These are phyloP conservation scores for Diplodia scrobiculata DNA, from an alignment of 2,329 filamentous ascomycete genomes.

Conservation along the genomic window DNA sequence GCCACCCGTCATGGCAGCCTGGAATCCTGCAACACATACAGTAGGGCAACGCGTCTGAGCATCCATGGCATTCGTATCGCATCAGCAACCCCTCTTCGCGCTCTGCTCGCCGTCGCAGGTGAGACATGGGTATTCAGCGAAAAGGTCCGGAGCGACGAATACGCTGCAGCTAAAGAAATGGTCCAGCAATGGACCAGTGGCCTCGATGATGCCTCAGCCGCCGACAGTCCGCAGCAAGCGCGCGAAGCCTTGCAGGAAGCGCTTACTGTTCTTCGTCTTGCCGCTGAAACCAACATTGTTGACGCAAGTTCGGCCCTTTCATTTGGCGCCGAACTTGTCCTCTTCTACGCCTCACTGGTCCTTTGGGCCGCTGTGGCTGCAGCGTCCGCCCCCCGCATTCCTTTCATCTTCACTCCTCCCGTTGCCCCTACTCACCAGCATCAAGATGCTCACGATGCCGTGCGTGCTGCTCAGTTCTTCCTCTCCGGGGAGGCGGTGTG, in stretches of 20 bases:
- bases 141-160: slow-evolving; percentile 40
- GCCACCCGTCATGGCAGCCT: not conserved
- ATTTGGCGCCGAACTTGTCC: slow-evolving; percentile 41
- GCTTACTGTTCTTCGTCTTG: slow-evolving; percentile 36
- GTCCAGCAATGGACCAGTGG: slow-evolving; percentile 44
- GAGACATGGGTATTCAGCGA: slow-evolving; percentile 52
- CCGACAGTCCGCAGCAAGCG: slow-evolving; percentile 28
- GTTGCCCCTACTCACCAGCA: not conserved
- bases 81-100: slow-evolving; percentile 40
- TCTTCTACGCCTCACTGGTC: slow-evolving; percentile 43
- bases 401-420: not conserved
- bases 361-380: slow-evolving; percentile 37
- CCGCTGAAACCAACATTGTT: slow-evolving; percentile 37
- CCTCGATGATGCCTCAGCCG: slow-evolving; percentile 34
- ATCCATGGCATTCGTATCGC: slow-evolving; percentile 11
- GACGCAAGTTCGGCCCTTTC: slow-evolving; percentile 36
- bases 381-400: not conserved
- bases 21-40: slow-evolving; percentile 9
- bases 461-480: not conserved
- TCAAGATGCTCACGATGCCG: not conserved
- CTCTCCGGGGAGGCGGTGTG: not conserved
- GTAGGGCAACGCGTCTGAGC: slow-evolving; percentile 8
- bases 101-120: slow-evolving; percentile 49
- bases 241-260: slow-evolving; percentile 35
- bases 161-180: slow-evolving; percentile 40